Conservation (phyloP, 2,329 filamentous ascomycete species). For the Chaetomium sp. region DNA sequence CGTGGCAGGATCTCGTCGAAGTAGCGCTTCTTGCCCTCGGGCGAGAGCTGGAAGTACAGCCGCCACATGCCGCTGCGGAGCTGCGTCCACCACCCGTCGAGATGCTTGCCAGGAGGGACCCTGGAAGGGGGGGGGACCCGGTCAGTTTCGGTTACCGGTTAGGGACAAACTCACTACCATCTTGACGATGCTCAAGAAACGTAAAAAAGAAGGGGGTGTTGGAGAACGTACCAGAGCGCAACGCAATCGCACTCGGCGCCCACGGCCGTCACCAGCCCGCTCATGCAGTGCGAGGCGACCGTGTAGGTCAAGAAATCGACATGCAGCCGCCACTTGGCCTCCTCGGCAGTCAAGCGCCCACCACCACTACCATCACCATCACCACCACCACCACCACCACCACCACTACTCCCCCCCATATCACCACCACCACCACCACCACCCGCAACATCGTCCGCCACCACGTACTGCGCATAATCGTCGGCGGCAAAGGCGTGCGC, state of each 20-base stretch:
- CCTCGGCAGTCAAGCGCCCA: slow-evolving; percentile 54
- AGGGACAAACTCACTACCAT: neutral
- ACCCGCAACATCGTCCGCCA: slow-evolving; percentile 59
- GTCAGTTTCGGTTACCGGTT: neutral
- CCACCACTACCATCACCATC: slow-evolving; percentile 34
- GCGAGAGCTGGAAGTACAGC: slow-evolving; percentile 71
- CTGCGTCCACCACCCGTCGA: slow-evolving; percentile 72
- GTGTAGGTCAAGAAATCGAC: slow-evolving; percentile 77
- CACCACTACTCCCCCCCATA: neutral
- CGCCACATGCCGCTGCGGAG: slow-evolving; percentile 78
- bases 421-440: neutral
- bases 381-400: slow-evolving; percentile 6
- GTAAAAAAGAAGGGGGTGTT: neutral
- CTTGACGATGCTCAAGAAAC: neutral
- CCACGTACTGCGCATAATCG: slow-evolving; percentile 72
- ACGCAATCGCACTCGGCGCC: slow-evolving; percentile 77
- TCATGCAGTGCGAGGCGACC: slow-evolving; percentile 72
- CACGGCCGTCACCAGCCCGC: slow-evolving; percentile 72
- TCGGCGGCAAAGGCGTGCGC: slow-evolving; percentile 78
- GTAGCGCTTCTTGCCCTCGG: slow-evolving; percentile 73
- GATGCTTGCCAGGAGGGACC: slow-evolving; percentile 74
- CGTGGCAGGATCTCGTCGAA: slow-evolving; percentile 76
- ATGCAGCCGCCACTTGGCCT: slow-evolving; percentile 75
- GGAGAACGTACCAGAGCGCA: slow-evolving; percentile 68
- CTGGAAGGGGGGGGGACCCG: slow-evolving; percentile 44